Evolutionary conservation across 2,329 filamentous ascomycete species (phyloP).

Genomic region (Ophiocordyceps camponoti-saundersi): DNA sequence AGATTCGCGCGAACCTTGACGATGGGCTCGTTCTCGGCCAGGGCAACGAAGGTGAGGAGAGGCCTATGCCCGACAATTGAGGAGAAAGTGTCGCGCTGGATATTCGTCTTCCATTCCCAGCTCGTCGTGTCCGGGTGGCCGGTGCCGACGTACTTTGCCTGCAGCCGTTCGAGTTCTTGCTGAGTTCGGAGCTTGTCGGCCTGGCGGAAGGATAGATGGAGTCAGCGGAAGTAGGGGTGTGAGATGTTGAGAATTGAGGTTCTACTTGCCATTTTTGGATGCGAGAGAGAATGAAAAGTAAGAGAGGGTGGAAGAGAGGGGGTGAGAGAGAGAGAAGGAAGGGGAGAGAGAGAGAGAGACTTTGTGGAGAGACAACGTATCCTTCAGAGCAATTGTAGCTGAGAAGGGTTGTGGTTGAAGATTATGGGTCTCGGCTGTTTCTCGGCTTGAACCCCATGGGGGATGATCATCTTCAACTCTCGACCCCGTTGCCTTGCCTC

Average conservation of each 20-base stretch:
- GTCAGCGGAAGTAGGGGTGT: neutral
- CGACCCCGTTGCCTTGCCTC: too few species aligned
- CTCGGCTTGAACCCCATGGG: neutral
- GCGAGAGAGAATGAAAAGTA: too few species aligned
- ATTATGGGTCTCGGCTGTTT: neutral
- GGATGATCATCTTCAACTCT: too few species aligned
- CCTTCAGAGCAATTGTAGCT: too few species aligned
- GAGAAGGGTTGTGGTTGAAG: too few species aligned
- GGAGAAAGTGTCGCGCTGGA: slow-evolving; percentile 81
- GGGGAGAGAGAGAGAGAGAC: too few species aligned
- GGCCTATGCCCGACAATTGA: slow-evolving; percentile 82
- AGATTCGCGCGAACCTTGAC: slow-evolving; percentile 66
- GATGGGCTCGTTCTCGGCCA: slow-evolving; percentile 72
- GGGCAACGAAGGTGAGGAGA: slow-evolving; percentile 71
- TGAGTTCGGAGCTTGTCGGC: slow-evolving; percentile 96
- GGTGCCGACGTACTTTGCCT: slow-evolving; percentile 89
- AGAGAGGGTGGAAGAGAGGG: too few species aligned
- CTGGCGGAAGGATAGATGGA: slow-evolving; percentile 19
- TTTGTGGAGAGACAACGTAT: too few species aligned
- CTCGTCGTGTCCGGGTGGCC: slow-evolving; percentile 93
- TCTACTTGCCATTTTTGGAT: neutral
- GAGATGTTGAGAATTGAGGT: too few species aligned
- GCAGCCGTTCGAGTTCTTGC: slow-evolving; percentile 92
- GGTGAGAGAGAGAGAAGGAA: too few species aligned
- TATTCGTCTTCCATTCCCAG: slow-evolving; percentile 95